These are phyloP conservation scores for Aspergillus incahuasiensis DNA, from an alignment of 495 filamentous ascomycete genomes.

Conservation along the genomic window DNA sequence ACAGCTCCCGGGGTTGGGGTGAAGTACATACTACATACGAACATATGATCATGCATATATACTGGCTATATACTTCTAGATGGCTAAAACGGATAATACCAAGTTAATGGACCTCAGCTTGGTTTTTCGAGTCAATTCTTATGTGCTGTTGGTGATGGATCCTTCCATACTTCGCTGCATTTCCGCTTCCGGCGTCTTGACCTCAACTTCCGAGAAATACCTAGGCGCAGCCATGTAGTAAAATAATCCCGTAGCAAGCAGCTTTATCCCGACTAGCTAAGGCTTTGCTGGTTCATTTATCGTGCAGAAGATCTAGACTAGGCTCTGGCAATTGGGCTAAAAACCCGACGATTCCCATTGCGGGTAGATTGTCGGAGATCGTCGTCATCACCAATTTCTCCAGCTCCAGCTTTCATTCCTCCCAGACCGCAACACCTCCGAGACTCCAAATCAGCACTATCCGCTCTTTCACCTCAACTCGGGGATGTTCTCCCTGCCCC, in stretches of 20 bases:
- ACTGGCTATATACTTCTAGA: neutral
- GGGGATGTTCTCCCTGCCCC: neutral
- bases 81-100: neutral
- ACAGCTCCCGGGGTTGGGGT: neutral
- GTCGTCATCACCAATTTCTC: neutral
- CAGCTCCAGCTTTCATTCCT: neutral
- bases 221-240: neutral
- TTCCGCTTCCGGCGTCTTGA: constrained; percentile 1
- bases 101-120: neutral
- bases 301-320: neutral
- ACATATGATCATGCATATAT: neutral
- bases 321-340: neutral
- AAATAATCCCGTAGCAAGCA: neutral
- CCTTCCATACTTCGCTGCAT: too few species aligned
- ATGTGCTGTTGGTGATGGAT: too few species aligned
- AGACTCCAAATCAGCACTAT: neutral
- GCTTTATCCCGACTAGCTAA: neutral
- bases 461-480: neutral
- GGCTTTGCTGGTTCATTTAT: neutral
- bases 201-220: neutral
- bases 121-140: too few species aligned
- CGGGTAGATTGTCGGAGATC: neutral
- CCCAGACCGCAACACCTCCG: neutral
- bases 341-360: neutral
- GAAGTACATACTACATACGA: neutral